Evolutionary conservation across 2,329 filamentous ascomycete genomes (phyloP).

Genomic region (Aureobasidium pullulans): DNA sequence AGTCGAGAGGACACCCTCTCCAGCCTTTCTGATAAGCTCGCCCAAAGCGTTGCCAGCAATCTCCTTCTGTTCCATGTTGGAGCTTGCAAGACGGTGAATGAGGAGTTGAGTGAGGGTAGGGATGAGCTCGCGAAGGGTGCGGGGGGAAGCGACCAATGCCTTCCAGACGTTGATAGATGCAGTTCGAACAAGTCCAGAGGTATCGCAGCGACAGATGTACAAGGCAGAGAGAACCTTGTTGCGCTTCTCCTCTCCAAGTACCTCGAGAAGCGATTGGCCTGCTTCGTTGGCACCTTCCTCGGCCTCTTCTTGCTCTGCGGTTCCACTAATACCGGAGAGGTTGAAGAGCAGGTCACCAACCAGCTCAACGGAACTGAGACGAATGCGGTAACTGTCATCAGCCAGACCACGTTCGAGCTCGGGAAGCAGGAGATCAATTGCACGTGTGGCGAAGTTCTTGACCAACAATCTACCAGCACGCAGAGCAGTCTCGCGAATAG

Average conservation of each 20-base stretch:
- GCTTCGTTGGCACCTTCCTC: constrained; percentile 79
- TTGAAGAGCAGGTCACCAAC: constrained; percentile 97
- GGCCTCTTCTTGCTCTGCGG: constrained; percentile 66
- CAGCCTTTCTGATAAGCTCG: constrained; percentile 93
- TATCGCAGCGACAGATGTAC: constrained; percentile 97
- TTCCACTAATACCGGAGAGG: constrained; percentile 84
- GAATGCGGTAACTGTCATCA: constrained; percentile 96
- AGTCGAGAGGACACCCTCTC: constrained; percentile 82
- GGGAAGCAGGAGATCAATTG: constrained; percentile 87
- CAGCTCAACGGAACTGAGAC: constrained; percentile 94
- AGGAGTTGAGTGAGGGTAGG: constrained; percentile 92
- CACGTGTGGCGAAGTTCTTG: constrained; percentile 95
- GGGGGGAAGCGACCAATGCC: constrained; percentile 83
- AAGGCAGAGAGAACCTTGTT: constrained; percentile 96
- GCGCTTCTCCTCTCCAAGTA: constrained; percentile 89
- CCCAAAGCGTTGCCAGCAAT: constrained; percentile 96
- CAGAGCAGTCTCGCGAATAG: constrained; percentile 92
- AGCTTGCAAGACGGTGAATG: constrained; percentile 85
- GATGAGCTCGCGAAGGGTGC: constrained; percentile 88
- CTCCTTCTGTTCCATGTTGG: constrained; percentile 97
- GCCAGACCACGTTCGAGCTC: constrained; percentile 93
- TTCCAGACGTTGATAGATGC: constrained; percentile 96
- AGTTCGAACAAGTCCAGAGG: constrained; percentile 79
- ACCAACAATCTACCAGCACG: constrained; percentile 89
- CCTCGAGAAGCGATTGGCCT: constrained; percentile 84